Conservation (phyloP, 306 rosid genomes). For the Lathyrus oleraceus region DNA sequence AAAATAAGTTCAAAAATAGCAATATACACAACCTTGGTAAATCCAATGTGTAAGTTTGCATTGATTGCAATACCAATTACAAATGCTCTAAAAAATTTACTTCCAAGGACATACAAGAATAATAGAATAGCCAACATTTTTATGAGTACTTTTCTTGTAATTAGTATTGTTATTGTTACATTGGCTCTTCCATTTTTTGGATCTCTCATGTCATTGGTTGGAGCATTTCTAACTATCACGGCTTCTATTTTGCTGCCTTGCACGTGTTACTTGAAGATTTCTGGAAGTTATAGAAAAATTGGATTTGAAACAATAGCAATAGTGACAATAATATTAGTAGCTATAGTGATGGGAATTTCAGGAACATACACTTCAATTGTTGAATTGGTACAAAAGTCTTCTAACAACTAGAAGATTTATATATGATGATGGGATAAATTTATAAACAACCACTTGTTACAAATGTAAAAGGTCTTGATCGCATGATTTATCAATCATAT, state of each 20-base stretch:
- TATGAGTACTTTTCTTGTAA: conserved; percentile 41
- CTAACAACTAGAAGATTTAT: too few species aligned
- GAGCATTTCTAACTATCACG: conserved; percentile 60
- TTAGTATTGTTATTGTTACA: conserved; percentile 53
- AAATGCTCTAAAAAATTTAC: conserved; percentile 47
- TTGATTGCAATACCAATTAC: conserved; percentile 66
- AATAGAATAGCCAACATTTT: conserved; percentile 18
- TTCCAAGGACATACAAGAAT: conserved; percentile 23
- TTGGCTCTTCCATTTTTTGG: conserved; percentile 29
- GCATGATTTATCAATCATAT: too few species aligned
- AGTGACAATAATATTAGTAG: conserved; percentile 39
- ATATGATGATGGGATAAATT: too few species aligned
- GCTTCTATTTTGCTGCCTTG: conserved; percentile 67
- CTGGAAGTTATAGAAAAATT: conserved; percentile 41
- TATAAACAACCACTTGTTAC: too few species aligned
- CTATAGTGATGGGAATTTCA: conserved; percentile 33
- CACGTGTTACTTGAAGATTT: conserved; percentile 66
- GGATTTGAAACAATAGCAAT: conserved; percentile 37
- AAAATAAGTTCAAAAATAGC: too few species aligned
- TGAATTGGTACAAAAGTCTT: conserved; percentile 29
- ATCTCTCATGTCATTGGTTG: conserved; percentile 57
- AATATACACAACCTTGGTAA: too few species aligned
- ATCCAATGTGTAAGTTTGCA: not conserved
- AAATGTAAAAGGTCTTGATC: too few species aligned
- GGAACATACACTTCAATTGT: conserved; percentile 59